Percentiles rank a stretch among this genome's conserved stretches.
These are phyloP conservation scores for Colletotrichum coccodes DNA, from an alignment of 2,329 filamentous ascomycete genomes.

Conservation along the genomic window DNA sequence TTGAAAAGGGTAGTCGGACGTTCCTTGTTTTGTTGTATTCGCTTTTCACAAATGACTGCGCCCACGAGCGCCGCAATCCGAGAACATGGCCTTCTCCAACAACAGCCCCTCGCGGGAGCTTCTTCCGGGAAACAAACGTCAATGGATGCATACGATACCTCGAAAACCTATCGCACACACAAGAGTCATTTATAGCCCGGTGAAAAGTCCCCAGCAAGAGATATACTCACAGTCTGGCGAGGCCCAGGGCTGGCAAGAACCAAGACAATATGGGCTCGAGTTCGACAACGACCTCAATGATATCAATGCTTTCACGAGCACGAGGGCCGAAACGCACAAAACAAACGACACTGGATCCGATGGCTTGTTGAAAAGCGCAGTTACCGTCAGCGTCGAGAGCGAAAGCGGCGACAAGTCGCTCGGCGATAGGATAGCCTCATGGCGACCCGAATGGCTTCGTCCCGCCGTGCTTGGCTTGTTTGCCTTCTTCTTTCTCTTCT, in stretches of 20 bases:
- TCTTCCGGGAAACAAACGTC: background rate
- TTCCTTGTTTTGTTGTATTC: background rate
- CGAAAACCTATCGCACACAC: background rate
- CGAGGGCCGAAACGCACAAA: background rate
- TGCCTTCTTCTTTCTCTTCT: conserved; percentile 1
- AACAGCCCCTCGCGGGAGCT: background rate
- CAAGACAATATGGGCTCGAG: background rate
- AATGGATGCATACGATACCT: background rate
- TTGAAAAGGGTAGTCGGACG: too few relatives aligned
- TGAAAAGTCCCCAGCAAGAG: background rate
- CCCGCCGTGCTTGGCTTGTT: background rate
- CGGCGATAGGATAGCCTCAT: background rate
- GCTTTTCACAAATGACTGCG: background rate
- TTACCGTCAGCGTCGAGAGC: background rate
- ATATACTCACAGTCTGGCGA: background rate
- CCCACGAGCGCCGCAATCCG: background rate
- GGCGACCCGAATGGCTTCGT: conserved; percentile 17
- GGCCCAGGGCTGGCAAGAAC: background rate
- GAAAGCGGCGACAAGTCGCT: too few relatives aligned
- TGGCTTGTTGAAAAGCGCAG: background rate
- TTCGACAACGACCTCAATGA: background rate
- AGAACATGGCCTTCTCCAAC: background rate
- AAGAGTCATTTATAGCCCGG: background rate
- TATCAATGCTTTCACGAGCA: too few relatives aligned
- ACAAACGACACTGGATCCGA: background rate